phyloP scores from a whole-genome alignment of 1,284 basidiomycete species.

The Rhizoctonia solani region DNA sequence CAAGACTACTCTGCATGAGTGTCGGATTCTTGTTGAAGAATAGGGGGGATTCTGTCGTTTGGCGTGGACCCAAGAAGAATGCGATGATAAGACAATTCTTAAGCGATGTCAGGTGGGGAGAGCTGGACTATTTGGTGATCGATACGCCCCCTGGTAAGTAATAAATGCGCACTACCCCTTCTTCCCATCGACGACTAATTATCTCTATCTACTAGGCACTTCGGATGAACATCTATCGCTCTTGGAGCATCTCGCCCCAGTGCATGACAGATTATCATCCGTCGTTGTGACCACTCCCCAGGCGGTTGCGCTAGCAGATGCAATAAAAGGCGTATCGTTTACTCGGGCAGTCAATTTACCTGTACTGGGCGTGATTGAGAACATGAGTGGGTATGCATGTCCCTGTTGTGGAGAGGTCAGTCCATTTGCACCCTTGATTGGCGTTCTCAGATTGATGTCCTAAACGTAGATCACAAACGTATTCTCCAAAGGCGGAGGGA shows the following conservation, averaged over 20 bases:
- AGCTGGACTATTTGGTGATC: slow-evolving; percentile 93
- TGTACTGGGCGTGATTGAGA: slow-evolving; percentile 94
- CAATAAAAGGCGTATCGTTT: slow-evolving; percentile 95
- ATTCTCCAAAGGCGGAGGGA: slow-evolving; percentile 93
- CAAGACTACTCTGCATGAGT: slow-evolving; percentile 90
- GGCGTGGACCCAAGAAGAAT: slow-evolving; percentile 99
- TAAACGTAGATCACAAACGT: slow-evolving; percentile 85
- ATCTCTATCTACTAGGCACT: slow-evolving; percentile 65
- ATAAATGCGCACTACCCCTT: background rate
- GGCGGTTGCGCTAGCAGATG: slow-evolving; percentile 93
- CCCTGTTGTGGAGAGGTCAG: slow-evolving; percentile 74
- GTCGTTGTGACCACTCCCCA: slow-evolving; percentile 98
- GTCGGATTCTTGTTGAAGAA: slow-evolving; percentile 93
- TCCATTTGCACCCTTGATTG: background rate
- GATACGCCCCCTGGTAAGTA: slow-evolving; percentile 93
- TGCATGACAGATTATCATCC: slow-evolving; percentile 77
- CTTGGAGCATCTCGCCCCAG: slow-evolving; percentile 88
- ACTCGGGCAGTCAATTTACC: slow-evolving; percentile 84
- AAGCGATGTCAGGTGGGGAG: slow-evolving; percentile 95
- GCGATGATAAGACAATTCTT: slow-evolving; percentile 99
- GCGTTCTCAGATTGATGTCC: background rate
- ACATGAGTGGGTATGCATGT: slow-evolving; percentile 99
- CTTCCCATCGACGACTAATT: background rate
- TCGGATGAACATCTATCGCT: slow-evolving; percentile 98
- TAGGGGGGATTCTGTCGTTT: slow-evolving; percentile 91